phyloP scores from a whole-genome alignment of 768 basidiomycete species.

The Chalciporus pseudorubinellus region DNA sequence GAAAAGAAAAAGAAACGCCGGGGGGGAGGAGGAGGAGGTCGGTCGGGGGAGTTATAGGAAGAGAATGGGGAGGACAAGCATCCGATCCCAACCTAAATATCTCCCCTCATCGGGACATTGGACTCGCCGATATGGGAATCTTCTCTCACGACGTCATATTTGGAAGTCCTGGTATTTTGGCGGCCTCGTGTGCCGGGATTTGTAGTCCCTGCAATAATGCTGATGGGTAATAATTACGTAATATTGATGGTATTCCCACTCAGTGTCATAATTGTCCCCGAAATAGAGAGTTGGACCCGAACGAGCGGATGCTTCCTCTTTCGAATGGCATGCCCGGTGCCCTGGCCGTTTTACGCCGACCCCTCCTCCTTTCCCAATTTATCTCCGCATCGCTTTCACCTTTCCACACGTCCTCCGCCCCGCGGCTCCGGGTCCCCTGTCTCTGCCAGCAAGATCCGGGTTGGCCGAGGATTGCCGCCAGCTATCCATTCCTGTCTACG shows the following conservation, averaged over 20 bases:
- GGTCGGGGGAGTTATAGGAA: slow-evolving; percentile 21
- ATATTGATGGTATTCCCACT: slow-evolving; percentile 26
- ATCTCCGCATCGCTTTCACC: slow-evolving; percentile 19
- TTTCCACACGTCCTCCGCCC: slow-evolving; percentile 10
- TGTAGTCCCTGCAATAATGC: slow-evolving; percentile 28
- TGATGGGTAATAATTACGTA: slow-evolving; percentile 25
- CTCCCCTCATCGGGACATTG: slow-evolving; percentile 5
- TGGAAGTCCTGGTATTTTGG: slow-evolving; percentile 22
- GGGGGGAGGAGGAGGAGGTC: slow-evolving; percentile 34
- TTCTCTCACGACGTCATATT: slow-evolving; percentile 4
- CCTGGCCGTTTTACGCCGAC: slow-evolving; percentile 19
- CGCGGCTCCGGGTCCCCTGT: slow-evolving; percentile 28
- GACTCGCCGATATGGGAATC: slow-evolving; percentile 7
- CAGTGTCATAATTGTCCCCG: neutral
- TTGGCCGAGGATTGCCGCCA: slow-evolving; percentile 23
- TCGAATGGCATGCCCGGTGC: slow-evolving; percentile 23
- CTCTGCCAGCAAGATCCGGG: slow-evolving; percentile 27
- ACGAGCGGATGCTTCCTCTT: slow-evolving; percentile 6
- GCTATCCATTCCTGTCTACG: slow-evolving; percentile 1
- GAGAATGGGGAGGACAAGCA: slow-evolving; percentile 31
- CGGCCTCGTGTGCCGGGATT: slow-evolving; percentile 34
- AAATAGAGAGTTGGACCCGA: slow-evolving; percentile 8
- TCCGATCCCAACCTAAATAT: slow-evolving; percentile 36
- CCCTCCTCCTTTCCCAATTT: slow-evolving; percentile 19
- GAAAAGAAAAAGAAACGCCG: slow-evolving; percentile 36